Evolutionary conservation across 116 monocot species (phyloP), one percentile per base, ranked within the genome.

Genomic region (Iris pallida): DNA sequence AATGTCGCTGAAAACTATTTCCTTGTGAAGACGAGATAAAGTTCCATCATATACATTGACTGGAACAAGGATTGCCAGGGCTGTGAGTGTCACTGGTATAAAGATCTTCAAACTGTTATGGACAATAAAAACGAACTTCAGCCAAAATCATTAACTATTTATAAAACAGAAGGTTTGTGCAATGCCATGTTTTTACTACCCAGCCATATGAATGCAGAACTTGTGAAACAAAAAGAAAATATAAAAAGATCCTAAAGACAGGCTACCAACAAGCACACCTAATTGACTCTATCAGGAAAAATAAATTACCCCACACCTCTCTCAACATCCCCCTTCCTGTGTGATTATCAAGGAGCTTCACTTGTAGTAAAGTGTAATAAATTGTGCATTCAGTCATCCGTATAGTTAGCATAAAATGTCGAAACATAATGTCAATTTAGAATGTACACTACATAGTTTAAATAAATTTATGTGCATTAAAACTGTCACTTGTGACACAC

Each of bases 91-190:
- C 30, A 91, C 69, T 8, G 95, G 95, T 19, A 75, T 69, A 89
- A 96, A 96, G 30, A 96, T 91, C 82, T 91, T 96, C 66, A 96
- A 83, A 14, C 92, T 96, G 82, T 63, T n/a, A 59, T 68, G 47
- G 45, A 45, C 45, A 30, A 55, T 55, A 42, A 48, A 51, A 53
- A 58, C 13, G 18, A 71, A 19, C 4, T n/a, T 17, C 59, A 79
- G 17, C 15, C 13, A 20, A 9, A 13, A 3, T 4, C n/a, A 55
- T 9, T 51, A 51, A 51, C 7, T 51, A 13, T 51, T 51, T 4
- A 51, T 9, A 51, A 51, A 7, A 51, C 49, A 51, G 49, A 51
- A 51, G 49, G 13, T 51, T 9, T 30, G 30, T 30, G 30, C 30
- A 30, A 30, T 3, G 0, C 3, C 53, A 13, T 53, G 53, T 53